Percentiles rank a stretch among this genome's conserved stretches.
Evolutionary conservation across 1,284 basidiomycete species (phyloP).

Genomic region (Cryptococcus amylolentus): DNA sequence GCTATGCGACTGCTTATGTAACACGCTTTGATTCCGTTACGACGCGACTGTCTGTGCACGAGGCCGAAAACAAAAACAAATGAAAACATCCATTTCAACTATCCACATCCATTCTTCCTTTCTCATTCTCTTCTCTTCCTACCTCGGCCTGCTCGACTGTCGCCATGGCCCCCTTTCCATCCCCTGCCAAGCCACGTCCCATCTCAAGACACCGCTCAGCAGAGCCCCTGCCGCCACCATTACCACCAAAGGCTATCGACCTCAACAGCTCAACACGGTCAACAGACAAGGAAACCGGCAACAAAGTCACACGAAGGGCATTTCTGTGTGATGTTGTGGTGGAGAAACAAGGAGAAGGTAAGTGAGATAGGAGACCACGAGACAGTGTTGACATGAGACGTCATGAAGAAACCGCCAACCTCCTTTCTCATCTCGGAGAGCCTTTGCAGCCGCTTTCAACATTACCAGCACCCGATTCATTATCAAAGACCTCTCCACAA

Average conservation of each 20-base stretch:
- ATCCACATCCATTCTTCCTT: not conserved
- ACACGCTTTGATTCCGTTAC: too few species aligned
- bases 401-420: constrained; percentile 28
- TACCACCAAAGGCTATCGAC: constrained; percentile 36
- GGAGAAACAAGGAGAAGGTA: constrained; percentile 37
- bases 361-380: not conserved
- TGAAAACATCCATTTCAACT: not conserved
- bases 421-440: constrained; percentile 38
- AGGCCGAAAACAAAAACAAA: not conserved
- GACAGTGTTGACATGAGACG: not conserved
- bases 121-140: too few species aligned
- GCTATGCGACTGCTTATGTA: too few species aligned
- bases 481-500: constrained; percentile 12
- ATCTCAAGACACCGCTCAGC: constrained; percentile 8
- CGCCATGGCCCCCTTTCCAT: not conserved
- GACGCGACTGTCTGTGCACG: not conserved
- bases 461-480: constrained; percentile 17
- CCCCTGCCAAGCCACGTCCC: not conserved
- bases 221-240: constrained; percentile 20
- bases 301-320: constrained; percentile 35
- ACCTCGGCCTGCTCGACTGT: too few species aligned
- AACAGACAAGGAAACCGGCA: constrained; percentile 28
- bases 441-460: constrained; percentile 33
- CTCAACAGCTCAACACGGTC: constrained; percentile 41
- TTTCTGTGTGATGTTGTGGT: constrained; percentile 46